Conservation (phyloP, 352 stramenopile species). For the Globisporangium middletonii region DNA sequence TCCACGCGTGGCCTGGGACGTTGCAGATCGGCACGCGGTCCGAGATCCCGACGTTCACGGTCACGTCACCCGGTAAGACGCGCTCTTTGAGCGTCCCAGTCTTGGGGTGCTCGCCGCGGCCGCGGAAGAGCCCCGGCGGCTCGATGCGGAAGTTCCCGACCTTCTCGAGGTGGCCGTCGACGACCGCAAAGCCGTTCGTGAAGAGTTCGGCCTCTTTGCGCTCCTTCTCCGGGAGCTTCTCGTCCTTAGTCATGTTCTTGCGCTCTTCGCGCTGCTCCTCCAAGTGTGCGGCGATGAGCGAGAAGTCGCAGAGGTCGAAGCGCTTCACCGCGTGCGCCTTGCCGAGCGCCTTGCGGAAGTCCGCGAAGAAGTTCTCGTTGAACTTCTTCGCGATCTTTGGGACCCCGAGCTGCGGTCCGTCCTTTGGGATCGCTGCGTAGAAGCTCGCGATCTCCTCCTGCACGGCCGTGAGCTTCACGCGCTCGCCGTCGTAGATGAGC, state of each 20-base stretch:
- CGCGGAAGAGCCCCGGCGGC: conserved; percentile 97
- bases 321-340: conserved; percentile 92
- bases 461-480: conserved; percentile 90
- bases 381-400: conserved; percentile 97
- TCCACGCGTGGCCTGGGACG: conserved; percentile 94
- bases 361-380: conserved; percentile 99
- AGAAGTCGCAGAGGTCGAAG: conserved; percentile 98
- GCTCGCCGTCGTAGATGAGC: conserved; percentile 92
- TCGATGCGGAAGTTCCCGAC: conserved; percentile 97
- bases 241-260: conserved; percentile 96
- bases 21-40: conserved; percentile 89
- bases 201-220: conserved; percentile 91
- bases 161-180: conserved; percentile 98
- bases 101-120: conserved; percentile 98
- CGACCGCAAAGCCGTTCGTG: conserved; percentile 94
- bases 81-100: conserved; percentile 98
- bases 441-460: conserved; percentile 96
- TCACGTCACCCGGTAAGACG: conserved; percentile 95
- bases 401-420: conserved; percentile 97
- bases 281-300: conserved; percentile 89
- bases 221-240: conserved; percentile 86
- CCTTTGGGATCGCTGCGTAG: conserved; percentile 93
- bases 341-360: conserved; percentile 90
- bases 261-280: conserved; percentile 90
- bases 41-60: conserved; percentile 95